Base-by-base conservation (phyloP, 2,329 filamentous ascomycete genomes). In the Blastomyces gilchristii region DNA sequence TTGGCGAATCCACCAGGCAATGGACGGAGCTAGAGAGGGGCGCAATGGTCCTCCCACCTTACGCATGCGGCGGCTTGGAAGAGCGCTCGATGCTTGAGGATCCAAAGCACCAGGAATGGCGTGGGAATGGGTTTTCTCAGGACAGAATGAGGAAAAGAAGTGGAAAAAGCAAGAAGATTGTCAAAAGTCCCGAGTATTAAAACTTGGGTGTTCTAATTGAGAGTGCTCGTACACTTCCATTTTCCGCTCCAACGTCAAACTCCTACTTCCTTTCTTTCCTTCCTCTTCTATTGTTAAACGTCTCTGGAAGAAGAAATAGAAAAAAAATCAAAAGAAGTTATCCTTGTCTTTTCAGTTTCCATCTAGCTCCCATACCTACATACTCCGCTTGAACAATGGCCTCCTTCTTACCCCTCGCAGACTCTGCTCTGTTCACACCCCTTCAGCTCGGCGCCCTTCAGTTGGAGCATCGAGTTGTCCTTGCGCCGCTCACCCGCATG, bases 401-500 rank as follows among this genome's bases (percentile, higher is more conserved):
- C 16, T 45, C 43, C 25, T 47, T 47, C 39, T 25, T 41, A 25
- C 25, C 57, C 5, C 57, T 59, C 8, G 31, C 45, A 52, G 59
- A 61, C 47, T 53, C 37, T 22, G 45, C 47, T 9, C 18, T 61
- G 18, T 52, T 53, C 59, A 52, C 18, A 31, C 61, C 61, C 2
- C 56, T 63, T 28, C n/a, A 50, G 41, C 50, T 82, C 22, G 80
- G 80, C 25, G 65, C 68, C 22, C 65, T 75, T 65, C 67, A 73
- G 16, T 75, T 83, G 34, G 70, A 73, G 43, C 76, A 79, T 67
- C 79, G 81, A 56, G 69, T 87, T 47, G 79, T 78, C 49, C 79
- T 86, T 75, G 80, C 83, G 0, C 83, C 85, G 1, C 73, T 87
- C 62, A 85, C 83, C n/a, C 79, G 82, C 22, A 79, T 78, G 70